These are phyloP conservation scores for Colletotrichum endophyticum DNA, from an alignment of 2,329 filamentous ascomycete species.

Conservation along the genomic window DNA sequence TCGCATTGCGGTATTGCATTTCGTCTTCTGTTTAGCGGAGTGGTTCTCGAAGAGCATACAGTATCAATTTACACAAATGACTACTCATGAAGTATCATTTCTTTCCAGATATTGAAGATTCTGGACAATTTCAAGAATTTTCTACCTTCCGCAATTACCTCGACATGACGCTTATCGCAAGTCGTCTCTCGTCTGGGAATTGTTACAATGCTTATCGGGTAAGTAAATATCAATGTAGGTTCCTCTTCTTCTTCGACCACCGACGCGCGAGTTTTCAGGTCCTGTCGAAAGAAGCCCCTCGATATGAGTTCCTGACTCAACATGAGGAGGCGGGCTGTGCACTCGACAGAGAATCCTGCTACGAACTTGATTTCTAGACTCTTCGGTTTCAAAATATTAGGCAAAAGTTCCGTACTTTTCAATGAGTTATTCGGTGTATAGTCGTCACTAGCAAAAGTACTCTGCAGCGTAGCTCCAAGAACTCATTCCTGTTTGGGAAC, in stretches of 20 bases:
- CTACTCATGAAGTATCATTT: too few species aligned
- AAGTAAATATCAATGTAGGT: not conserved
- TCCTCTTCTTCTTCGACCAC: not conserved
- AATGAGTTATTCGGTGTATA: not conserved
- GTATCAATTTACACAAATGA: too few species aligned
- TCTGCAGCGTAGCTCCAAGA: not conserved
- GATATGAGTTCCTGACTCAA: too few species aligned
- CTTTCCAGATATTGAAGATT: too few species aligned
- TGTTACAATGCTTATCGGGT: not conserved
- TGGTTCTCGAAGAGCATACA: too few species aligned
- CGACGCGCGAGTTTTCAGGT: not conserved
- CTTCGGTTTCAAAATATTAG: not conserved
- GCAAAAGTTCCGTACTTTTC: fast-evolving
- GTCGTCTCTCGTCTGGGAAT: not conserved
- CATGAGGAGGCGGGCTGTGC: too few species aligned
- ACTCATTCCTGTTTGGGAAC: not conserved
- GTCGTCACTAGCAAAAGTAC: not conserved
- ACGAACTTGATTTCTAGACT: not conserved
- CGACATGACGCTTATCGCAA: not conserved
- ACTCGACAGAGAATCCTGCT: not conserved
- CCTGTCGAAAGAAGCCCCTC: too few species aligned
- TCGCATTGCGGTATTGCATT: not conserved
- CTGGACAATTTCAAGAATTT: too few species aligned
- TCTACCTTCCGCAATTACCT: not conserved
- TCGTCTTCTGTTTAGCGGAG: not conserved